Percentiles rank a stretch among this genome's conserved stretches.
Conservation (phyloP, 257 asterid genomes). For the Salvia splendens region DNA sequence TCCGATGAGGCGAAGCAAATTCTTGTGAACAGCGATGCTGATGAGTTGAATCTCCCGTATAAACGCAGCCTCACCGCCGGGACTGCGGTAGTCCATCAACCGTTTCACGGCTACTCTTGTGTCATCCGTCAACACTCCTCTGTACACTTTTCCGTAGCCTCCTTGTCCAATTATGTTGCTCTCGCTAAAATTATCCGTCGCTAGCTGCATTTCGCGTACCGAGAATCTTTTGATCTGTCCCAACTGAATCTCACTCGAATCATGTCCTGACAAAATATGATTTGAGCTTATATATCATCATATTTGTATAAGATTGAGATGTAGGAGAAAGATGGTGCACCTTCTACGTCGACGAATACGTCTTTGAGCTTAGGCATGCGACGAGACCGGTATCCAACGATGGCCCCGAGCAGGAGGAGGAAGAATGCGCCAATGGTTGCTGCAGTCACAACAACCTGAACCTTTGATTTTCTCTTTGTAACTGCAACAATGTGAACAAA, state of each 20-base stretch:
- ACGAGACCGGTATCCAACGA: constrained; percentile 45
- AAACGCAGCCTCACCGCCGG: constrained; percentile 93
- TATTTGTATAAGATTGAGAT: background rate
- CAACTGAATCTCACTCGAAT: constrained; percentile 57
- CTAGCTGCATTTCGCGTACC: constrained; percentile 76
- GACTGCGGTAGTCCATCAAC: constrained; percentile 67
- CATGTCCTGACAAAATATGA: background rate
- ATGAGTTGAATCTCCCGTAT: constrained; percentile 73
- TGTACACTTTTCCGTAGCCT: constrained; percentile 87
- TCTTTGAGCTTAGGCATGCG: constrained; percentile 39
- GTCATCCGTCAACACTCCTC: constrained; percentile 60
- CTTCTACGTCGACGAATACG: constrained; percentile 72
- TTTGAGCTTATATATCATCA: no score
- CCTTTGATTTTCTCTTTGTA: constrained; percentile 55
- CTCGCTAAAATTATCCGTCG: constrained; percentile 71
- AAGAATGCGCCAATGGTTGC: constrained; percentile 64
- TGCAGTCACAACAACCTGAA: constrained; percentile 50
- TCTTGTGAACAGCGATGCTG: constrained; percentile 84
- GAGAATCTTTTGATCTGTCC: constrained; percentile 82
- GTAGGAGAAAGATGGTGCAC: constrained; percentile 32
- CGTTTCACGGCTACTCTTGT: constrained; percentile 80
- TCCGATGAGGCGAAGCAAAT: constrained; percentile 77
- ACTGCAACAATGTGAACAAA: constrained; percentile 42
- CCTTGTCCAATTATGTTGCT: constrained; percentile 81
- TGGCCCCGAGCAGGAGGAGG: constrained; percentile 64